A percentile compares a stretch with the other conserved stretches of the same genome.
phyloP scores from a whole-genome alignment of 306 rosid genomes.

The Alnus glutinosa region DNA sequence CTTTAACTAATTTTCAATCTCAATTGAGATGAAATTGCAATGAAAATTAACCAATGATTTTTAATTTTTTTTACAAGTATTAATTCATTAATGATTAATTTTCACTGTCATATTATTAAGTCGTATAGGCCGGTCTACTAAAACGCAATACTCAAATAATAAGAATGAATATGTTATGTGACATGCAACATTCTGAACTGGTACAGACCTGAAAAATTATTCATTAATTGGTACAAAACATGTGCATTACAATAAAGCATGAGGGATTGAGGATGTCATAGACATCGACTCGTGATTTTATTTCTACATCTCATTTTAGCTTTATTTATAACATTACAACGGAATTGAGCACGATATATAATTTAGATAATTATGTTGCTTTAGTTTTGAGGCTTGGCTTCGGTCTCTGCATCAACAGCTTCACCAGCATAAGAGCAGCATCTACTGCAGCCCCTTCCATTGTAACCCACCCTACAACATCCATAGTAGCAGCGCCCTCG shows the following conservation, averaged over 20 bases:
- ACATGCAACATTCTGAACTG: neutral
- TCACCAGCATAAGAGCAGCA: slow-evolving; percentile 58
- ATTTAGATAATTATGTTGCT: neutral
- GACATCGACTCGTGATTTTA: neutral
- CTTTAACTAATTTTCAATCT: too few relatives aligned
- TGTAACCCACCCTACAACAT: slow-evolving; percentile 38
- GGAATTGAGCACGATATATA: neutral
- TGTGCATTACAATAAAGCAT: neutral
- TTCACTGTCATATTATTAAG: too few relatives aligned
- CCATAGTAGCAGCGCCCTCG: slow-evolving; percentile 42
- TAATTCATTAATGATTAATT: too few relatives aligned
- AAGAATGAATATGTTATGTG: neutral
- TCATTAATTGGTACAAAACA: neutral
- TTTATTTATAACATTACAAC: neutral
- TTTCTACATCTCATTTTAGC: neutral
- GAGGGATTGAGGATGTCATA: neutral
- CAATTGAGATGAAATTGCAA: too few relatives aligned
- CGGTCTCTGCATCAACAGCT: slow-evolving; percentile 38
- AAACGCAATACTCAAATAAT: too few relatives aligned
- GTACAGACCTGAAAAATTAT: neutral
- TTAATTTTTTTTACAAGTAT: too few relatives aligned
- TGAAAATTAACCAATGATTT: too few relatives aligned
- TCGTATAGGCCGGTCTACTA: too few relatives aligned
- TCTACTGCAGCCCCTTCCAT: slow-evolving; percentile 31
- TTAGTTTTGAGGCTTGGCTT: slow-evolving; percentile 27